Conservation (phyloP, 2,329 filamentous ascomycete genomes). For the Arthroderma sp. region DNA sequence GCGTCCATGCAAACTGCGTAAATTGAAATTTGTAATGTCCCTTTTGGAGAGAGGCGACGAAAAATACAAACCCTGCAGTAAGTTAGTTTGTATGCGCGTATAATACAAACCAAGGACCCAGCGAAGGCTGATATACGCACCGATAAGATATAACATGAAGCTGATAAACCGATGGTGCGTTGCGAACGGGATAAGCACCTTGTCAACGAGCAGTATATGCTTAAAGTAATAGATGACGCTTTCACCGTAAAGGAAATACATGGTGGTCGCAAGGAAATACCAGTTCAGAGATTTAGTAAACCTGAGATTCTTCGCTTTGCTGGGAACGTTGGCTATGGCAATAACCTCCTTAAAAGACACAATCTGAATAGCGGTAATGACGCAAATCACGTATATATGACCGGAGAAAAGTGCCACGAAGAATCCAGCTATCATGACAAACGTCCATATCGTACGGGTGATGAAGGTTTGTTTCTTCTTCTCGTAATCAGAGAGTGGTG, state of each 20-base stretch:
- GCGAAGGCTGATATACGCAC: conserved; percentile 37
- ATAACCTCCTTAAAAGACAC: conserved; percentile 99
- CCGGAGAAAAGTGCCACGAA: conserved; percentile 87
- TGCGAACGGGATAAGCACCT: conserved; percentile 79
- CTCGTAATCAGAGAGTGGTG: conserved; percentile 59
- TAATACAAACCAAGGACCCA: not conserved
- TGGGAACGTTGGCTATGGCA: conserved; percentile 89
- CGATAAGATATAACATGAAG: conserved; percentile 95
- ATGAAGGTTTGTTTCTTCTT: conserved; percentile 99
- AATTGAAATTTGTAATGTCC: conserved; percentile 98
- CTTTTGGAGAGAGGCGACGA: conserved; percentile 85
- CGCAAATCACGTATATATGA: conserved; percentile 90
- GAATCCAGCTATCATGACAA: conserved; percentile 92
- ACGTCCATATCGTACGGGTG: conserved; percentile 90
- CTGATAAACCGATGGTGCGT: conserved; percentile 98
- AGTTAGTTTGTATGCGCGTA: no score
- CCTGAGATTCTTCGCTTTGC: conserved; percentile 73
- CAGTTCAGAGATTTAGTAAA: conserved; percentile 96
- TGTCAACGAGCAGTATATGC: conserved; percentile 91
- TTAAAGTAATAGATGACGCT: conserved; percentile 99
- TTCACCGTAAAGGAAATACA: conserved; percentile 99
- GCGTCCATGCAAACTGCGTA: conserved; percentile 97
- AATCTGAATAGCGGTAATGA: conserved; percentile 88
- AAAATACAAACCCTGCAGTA: conserved; percentile 79
- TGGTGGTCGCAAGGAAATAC: conserved; percentile 97